These are phyloP conservation scores for Magnusiomyces ingens DNA, from an alignment of 1,139 yeast species.

Conservation along the genomic window DNA sequence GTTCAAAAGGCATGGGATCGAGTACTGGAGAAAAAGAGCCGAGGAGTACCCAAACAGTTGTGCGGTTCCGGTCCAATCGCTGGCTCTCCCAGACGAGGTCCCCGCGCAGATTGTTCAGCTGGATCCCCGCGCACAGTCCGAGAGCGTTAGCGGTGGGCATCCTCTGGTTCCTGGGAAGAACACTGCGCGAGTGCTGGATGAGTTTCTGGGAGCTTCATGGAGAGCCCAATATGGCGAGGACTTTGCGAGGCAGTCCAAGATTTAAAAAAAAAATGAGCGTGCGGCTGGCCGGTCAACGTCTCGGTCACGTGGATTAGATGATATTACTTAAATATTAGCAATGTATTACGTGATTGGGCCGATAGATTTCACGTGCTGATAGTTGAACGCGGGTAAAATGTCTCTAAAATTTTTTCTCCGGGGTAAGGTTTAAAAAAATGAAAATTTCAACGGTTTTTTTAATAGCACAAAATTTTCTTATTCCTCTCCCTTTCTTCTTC, in stretches of 20 bases:
- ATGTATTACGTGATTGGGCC: background rate
- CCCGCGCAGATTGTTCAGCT: conserved; percentile 10
- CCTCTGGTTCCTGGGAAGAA: background rate
- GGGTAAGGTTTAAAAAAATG: background rate
- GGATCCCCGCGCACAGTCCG: too few species aligned
- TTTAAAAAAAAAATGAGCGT: too few species aligned
- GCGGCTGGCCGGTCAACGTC: too few species aligned
- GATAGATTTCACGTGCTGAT: background rate
- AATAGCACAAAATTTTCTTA: background rate
- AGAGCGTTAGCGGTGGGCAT: background rate
- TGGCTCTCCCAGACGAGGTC: conserved; percentile 14
- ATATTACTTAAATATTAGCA: too few species aligned
- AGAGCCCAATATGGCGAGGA: background rate
- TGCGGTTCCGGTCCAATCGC: conserved; percentile 13
- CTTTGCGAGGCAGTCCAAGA: too few species aligned
- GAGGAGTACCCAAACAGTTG: conserved; percentile 16
- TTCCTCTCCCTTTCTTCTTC: too few species aligned
- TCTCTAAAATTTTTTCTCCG: background rate
- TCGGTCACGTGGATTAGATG: conserved; percentile 19
- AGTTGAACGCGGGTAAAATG: background rate
- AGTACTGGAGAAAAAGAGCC: conserved; percentile 15
- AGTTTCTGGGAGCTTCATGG: conserved; percentile 4
- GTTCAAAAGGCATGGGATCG: conserved; percentile 12
- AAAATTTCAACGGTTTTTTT: background rate
- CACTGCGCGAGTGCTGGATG: background rate